These are phyloP conservation scores for Takakia lepidozioides DNA, from an alignment of 225 moss, liverwort and hornwort genomes.

Conservation along the genomic window DNA sequence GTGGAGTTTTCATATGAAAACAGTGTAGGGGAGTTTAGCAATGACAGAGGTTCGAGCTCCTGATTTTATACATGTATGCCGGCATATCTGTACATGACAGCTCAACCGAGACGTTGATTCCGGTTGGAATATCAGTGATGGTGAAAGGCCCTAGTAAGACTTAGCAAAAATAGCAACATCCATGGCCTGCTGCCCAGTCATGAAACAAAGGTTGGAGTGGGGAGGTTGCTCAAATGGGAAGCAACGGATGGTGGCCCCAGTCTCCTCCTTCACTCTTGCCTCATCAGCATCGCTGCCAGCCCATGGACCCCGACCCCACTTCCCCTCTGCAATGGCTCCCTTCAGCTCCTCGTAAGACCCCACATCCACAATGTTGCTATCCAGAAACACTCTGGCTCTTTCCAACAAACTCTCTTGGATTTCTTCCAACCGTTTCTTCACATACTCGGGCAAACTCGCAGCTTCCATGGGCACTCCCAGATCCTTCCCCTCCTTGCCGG, in stretches of 20 bases:
- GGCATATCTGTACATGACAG: no score
- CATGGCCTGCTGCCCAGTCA: constrained; percentile 46
- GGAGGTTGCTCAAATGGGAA: constrained; percentile 75
- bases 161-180: constrained; percentile 94
- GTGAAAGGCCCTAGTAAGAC: constrained; percentile 51
- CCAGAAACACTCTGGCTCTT: constrained; percentile 68
- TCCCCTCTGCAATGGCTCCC: constrained; percentile 42
- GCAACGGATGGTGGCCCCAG: constrained; percentile 89
- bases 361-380: constrained; percentile 78
- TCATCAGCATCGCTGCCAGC: constrained; percentile 73
- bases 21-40: no score
- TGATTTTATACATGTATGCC: no score
- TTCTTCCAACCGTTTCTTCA: constrained; percentile 43
- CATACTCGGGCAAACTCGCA: constrained; percentile 26
- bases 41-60: no score
- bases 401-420: constrained; percentile 67
- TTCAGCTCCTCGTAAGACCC: constrained; percentile 60
- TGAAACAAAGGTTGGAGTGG: constrained; percentile 44
- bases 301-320: constrained; percentile 95
- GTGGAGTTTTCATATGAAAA: no score
- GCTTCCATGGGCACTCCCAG: constrained; percentile 69
- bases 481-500: constrained; percentile 75
- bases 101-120: no score
- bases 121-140: no score
- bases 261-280: constrained; percentile 73